A percentile compares a stretch with the other conserved stretches of the same genome.
phyloP scores from a whole-genome alignment of 352 stramenopile genomes.

The Phytopythium vexans region DNA sequence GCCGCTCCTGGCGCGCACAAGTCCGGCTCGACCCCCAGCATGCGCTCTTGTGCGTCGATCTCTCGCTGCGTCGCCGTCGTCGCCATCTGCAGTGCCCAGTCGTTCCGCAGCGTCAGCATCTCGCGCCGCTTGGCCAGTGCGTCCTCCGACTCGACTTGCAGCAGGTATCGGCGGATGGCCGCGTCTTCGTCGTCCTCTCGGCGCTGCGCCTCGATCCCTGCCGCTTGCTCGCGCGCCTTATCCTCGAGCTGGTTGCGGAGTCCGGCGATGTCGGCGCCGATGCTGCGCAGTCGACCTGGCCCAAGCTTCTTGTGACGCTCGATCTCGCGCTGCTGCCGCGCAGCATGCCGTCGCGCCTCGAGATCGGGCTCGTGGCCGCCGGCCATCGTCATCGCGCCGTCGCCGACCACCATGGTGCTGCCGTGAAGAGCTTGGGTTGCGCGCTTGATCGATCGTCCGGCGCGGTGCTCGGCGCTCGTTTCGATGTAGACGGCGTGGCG shows the following conservation, averaged over 20 bases:
- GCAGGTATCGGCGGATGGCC: conserved; percentile 66
- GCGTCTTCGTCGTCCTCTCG: conserved; percentile 51
- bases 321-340: conserved; percentile 55
- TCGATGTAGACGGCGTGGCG: no score
- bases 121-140: conserved; percentile 57
- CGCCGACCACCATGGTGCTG: conserved; percentile 10
- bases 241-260: conserved; percentile 77
- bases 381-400: conserved; percentile 7
- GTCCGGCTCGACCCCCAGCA: conserved; percentile 49
- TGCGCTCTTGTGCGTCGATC: conserved; percentile 25
- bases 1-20: conserved; percentile 45
- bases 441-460: no score
- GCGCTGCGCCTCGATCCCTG: conserved; percentile 37
- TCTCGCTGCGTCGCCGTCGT: conserved; percentile 23
- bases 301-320: conserved; percentile 69
- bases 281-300: conserved; percentile 57
- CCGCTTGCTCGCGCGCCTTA: conserved; percentile 46
- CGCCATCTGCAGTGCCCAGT: conserved; percentile 50
- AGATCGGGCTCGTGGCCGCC: conserved; percentile 17
- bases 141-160: conserved; percentile 76
- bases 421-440: neutral
- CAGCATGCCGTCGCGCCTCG: conserved; percentile 54
- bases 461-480: no score
- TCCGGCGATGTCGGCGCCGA: conserved; percentile 68
- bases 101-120: conserved; percentile 57